Conservation (phyloP, 768 basidiomycete genomes). For the Hygrophoropsis aurantiaca region DNA sequence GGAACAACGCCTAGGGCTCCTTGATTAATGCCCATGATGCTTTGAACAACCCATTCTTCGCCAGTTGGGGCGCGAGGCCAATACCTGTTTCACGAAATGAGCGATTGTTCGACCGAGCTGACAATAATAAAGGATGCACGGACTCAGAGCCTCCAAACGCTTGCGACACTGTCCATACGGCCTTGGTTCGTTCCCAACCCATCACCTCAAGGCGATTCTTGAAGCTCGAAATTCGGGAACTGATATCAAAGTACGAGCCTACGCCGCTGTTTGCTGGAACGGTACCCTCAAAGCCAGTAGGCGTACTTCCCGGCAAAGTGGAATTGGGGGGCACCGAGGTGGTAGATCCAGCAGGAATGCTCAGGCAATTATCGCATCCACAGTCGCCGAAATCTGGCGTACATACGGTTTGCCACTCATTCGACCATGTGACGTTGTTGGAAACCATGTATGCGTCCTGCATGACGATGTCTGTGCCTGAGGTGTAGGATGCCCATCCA, state of each 20-base stretch:
- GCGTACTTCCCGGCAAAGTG: too few species aligned
- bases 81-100: conserved; percentile 38
- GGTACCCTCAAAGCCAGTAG: conserved; percentile 14
- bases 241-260: conserved; percentile 60
- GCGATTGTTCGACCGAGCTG: not conserved
- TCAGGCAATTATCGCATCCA: conserved; percentile 65
- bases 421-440: conserved; percentile 65
- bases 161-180: conserved; percentile 79
- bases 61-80: conserved; percentile 68
- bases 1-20: conserved; percentile 53
- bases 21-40: conserved; percentile 68
- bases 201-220: conserved; percentile 52
- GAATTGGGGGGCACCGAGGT: conserved; percentile 19
- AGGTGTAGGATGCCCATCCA: conserved; percentile 55
- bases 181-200: conserved; percentile 67
- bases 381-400: conserved; percentile 68
- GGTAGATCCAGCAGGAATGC: conserved; percentile 40
- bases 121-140: conserved; percentile 9
- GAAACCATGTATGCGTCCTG: conserved; percentile 52
- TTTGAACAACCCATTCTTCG: conserved; percentile 63
- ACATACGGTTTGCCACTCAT: conserved; percentile 59
- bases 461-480: conserved; percentile 68
- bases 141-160: conserved; percentile 58
- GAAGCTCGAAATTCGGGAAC: conserved; percentile 65
- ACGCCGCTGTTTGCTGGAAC: conserved; percentile 22